Evolutionary conservation across 1,284 basidiomycete species (phyloP).

Genomic region (Malassezia globosa): DNA sequence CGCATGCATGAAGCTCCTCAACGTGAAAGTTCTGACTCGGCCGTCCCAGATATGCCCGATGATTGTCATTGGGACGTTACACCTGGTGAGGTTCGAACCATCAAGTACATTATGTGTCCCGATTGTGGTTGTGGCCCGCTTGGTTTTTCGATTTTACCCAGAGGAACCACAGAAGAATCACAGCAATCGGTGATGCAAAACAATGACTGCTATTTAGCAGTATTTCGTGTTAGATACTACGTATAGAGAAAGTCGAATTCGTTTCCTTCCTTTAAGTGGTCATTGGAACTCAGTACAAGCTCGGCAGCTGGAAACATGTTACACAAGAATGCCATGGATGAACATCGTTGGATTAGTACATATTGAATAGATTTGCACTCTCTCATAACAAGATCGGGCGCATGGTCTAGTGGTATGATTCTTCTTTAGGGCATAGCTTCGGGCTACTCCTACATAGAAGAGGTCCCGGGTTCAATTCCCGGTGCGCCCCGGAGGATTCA

Average conservation of each 20-base stretch:
- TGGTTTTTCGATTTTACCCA: constrained; percentile 34
- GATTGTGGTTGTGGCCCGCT: constrained; percentile 44
- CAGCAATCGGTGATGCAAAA: constrained; percentile 3
- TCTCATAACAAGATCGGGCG: constrained; percentile 8
- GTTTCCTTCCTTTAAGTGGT: too few relatives aligned
- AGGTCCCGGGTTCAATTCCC: constrained; percentile 26
- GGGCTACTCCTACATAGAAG: constrained; percentile 13
- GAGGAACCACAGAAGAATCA: constrained; percentile 3
- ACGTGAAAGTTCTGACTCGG: not conserved
- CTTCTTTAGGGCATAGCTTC: constrained; percentile 19
- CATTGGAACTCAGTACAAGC: too few relatives aligned
- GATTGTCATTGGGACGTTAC: constrained; percentile 16
- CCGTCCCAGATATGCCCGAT: not conserved
- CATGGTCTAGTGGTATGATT: constrained; percentile 27
- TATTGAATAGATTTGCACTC: not conserved
- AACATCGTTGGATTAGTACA: not conserved
- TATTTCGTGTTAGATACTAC: constrained; percentile 33
- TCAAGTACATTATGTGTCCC: constrained; percentile 43
- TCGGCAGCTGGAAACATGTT: too few relatives aligned
- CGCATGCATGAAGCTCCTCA: not conserved
- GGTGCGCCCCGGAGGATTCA: constrained; percentile 17
- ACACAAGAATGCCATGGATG: too few relatives aligned
- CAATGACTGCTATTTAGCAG: constrained; percentile 32
- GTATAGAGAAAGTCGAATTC: constrained; percentile 23
- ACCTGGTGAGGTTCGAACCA: constrained; percentile 27